phyloP scores from a whole-genome alignment of 441 rosid species.

The Populus hybrid region DNA sequence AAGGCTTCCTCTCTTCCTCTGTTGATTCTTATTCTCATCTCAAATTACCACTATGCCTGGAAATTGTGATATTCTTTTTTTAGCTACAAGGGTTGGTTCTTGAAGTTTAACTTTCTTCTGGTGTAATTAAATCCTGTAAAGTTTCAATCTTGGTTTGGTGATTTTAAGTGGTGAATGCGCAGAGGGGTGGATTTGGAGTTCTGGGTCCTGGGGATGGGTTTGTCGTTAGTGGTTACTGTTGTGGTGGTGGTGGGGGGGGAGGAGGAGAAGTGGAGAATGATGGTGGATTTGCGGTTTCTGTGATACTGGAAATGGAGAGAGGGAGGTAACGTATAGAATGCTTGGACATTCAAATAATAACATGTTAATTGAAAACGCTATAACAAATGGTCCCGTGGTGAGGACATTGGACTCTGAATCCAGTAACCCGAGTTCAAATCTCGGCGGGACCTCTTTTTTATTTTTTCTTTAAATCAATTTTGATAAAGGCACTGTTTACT shows the following conservation, averaged over 20 bases:
- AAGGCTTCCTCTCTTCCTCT: too few species aligned
- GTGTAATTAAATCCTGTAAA: too few species aligned
- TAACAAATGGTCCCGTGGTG: conserved; percentile 41
- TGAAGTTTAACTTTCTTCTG: too few species aligned
- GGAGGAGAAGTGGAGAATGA: conserved; percentile 18
- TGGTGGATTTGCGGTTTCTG: not conserved
- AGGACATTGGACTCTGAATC: conserved; percentile 49
- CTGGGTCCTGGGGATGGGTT: conserved; percentile 22
- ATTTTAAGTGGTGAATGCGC: too few species aligned
- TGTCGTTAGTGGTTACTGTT: not conserved
- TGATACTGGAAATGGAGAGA: conserved; percentile 27
- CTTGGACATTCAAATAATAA: not conserved
- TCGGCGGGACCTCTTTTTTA: conserved; percentile 43
- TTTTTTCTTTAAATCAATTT: too few species aligned
- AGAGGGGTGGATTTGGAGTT: not conserved
- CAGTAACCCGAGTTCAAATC: conserved; percentile 63
- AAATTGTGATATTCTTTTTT: too few species aligned
- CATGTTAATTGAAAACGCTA: too few species aligned
- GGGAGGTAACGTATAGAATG: not conserved
- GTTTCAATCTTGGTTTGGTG: too few species aligned
- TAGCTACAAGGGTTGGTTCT: too few species aligned
- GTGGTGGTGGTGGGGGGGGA: conserved; percentile 20
- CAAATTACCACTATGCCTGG: too few species aligned
- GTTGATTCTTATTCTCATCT: too few species aligned
- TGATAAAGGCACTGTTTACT: too few species aligned